Percentiles rank a stretch among this genome's conserved stretches.
These are phyloP conservation scores for Ceratocystiopsis sp. DNA, from an alignment of 2,329 filamentous ascomycete genomes.

Conservation along the genomic window DNA sequence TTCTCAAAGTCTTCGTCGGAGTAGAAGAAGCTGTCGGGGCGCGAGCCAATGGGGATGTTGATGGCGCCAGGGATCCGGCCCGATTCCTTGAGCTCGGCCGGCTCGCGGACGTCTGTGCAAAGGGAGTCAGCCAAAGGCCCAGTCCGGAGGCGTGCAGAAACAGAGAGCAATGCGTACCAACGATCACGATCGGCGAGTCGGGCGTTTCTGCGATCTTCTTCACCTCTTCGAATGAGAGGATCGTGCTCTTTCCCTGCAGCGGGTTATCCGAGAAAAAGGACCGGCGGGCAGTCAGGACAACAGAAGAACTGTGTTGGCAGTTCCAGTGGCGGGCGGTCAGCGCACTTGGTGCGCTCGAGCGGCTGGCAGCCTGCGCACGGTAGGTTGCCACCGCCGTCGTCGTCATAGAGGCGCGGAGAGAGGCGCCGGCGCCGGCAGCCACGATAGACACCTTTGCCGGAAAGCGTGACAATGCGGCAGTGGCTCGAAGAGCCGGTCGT, in stretches of 20 bases:
- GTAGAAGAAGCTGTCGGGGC: slow-evolving; percentile 67
- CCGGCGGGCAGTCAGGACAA: slow-evolving; percentile 1
- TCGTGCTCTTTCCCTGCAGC: slow-evolving; percentile 16
- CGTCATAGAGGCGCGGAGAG: no score
- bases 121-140: no score
- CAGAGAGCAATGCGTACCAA: slow-evolving; percentile 22
- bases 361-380: no score
- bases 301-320: no score
- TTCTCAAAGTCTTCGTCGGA: slow-evolving; percentile 64
- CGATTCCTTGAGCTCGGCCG: slow-evolving; percentile 42
- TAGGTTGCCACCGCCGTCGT: no score
- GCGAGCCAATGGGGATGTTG: slow-evolving; percentile 64
- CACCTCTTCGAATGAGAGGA: slow-evolving; percentile 32
- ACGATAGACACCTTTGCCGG: no score
- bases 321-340: not conserved
- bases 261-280: slow-evolving; percentile 14
- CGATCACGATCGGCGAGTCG: slow-evolving; percentile 22
- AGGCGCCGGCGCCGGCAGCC: no score
- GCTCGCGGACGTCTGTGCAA: slow-evolving; percentile 51
- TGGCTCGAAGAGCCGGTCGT: no score
- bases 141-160: no score
- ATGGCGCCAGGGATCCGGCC: slow-evolving; percentile 66
- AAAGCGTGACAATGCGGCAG: no score
- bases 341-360: not conserved
- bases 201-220: slow-evolving; percentile 19